Evolutionary conservation across 768 basidiomycete species (phyloP).

Genomic region (Kwoniella heveanensis): DNA sequence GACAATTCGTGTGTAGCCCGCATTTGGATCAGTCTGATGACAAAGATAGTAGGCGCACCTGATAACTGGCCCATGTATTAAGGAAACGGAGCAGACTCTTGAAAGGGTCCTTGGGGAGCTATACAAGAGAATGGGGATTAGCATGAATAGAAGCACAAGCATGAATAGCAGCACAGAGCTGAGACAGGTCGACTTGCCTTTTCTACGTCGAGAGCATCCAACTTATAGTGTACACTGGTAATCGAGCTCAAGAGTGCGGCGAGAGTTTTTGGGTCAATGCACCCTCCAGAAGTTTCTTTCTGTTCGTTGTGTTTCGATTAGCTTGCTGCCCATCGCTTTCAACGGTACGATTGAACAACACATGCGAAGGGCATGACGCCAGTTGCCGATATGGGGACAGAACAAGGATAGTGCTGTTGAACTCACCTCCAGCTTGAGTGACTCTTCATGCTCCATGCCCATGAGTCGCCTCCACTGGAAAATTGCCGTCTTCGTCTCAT

Average conservation of each 20-base stretch:
- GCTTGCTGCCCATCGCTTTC: no score
- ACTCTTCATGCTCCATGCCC: conserved; percentile 51
- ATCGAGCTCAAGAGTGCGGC: conserved; percentile 43
- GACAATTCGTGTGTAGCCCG: neutral
- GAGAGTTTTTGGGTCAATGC: conserved; percentile 48
- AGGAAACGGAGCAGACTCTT: conserved; percentile 34
- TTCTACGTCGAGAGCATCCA: conserved; percentile 38
- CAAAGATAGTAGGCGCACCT: conserved; percentile 18
- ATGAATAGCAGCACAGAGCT: neutral
- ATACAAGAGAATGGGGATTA: neutral
- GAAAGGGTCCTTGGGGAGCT: conserved; percentile 48
- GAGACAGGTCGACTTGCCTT: conserved; percentile 37
- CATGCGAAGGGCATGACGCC: no score
- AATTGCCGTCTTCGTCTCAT: conserved; percentile 47
- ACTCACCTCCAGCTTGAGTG: conserved; percentile 42
- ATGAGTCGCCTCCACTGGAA: conserved; percentile 43
- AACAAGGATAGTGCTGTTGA: neutral
- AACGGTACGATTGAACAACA: no score
- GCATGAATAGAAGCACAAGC: neutral
- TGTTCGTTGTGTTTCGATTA: conserved; percentile 12
- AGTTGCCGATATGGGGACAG: neutral
- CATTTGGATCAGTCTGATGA: no score
- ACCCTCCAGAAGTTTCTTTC: conserved; percentile 52
- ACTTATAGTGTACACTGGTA: conserved; percentile 47
- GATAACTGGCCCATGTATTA: conserved; percentile 34